Evolutionary conservation across 2,329 filamentous ascomycete genomes (phyloP).

Genomic region (Cadophora luteo-olivacea): DNA sequence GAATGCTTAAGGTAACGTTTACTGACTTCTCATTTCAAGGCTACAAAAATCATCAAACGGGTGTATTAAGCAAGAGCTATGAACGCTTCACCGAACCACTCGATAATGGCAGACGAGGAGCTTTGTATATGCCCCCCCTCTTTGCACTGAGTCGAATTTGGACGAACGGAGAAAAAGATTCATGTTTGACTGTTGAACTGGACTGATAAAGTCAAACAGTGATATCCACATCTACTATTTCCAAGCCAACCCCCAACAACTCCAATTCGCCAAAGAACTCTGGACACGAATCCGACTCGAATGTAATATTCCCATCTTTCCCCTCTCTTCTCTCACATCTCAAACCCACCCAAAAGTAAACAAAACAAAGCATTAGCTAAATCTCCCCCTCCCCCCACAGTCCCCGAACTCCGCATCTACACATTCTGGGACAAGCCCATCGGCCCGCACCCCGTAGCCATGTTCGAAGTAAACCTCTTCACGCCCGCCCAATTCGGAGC

Average conservation of each 20-base stretch:
- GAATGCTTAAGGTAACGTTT: background rate
- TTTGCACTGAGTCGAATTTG: background rate
- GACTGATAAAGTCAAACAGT: constrained; percentile 44
- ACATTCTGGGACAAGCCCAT: constrained; percentile 77
- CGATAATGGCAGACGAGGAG: constrained; percentile 68
- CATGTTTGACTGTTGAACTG: too few species aligned
- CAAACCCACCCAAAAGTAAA: too few species aligned
- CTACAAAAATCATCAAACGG: constrained; percentile 68
- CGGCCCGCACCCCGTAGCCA: constrained; percentile 82
- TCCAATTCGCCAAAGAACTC: constrained; percentile 71
- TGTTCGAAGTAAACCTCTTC: constrained; percentile 93
- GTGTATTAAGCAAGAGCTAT: constrained; percentile 71
- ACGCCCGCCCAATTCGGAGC: constrained; percentile 88
- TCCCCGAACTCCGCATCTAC: constrained; percentile 87
- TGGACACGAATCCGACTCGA: constrained; percentile 82
- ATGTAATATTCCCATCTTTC: constrained; percentile 58
- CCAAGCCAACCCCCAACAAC: constrained; percentile 66
- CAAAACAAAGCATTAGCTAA: too few species aligned
- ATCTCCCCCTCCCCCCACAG: constrained; percentile 50
- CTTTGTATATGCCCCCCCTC: constrained; percentile 63
- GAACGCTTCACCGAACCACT: constrained; percentile 72
- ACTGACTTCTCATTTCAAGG: constrained; percentile 14
- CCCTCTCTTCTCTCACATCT: background rate
- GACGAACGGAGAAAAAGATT: too few species aligned
- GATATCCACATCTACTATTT: constrained; percentile 89